phyloP scores from a whole-genome alignment of 768 basidiomycete genomes.

The Mycena leptocephala region DNA sequence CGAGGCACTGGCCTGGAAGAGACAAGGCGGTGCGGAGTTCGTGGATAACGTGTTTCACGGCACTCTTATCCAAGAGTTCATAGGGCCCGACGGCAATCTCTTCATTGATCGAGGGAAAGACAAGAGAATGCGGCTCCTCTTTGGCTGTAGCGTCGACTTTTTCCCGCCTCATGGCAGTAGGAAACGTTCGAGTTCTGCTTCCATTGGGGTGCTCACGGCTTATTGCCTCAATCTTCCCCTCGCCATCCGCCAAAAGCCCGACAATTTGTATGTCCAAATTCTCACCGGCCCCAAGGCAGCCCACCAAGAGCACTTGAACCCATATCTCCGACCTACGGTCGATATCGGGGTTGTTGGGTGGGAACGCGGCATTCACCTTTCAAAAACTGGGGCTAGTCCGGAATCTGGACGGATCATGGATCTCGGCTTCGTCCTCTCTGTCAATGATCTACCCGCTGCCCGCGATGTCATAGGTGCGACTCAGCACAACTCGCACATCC shows the following conservation, averaged over 20 bases:
- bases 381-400: too few species aligned
- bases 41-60: slow-evolving; percentile 7
- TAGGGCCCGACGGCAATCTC: slow-evolving; percentile 8
- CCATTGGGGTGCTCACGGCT: slow-evolving; percentile 44
- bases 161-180: slow-evolving; percentile 44
- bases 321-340: too few species aligned
- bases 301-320: slow-evolving; percentile 38
- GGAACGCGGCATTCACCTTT: too few species aligned
- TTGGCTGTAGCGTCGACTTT: slow-evolving; percentile 42
- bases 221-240: slow-evolving; percentile 45
- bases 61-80: background rate
- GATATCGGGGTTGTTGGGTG: too few species aligned
- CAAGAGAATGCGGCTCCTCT: slow-evolving; percentile 31
- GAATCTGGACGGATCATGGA: too few species aligned
- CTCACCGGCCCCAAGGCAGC: slow-evolving; percentile 44
- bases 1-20: too few species aligned
- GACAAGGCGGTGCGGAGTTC: too few species aligned
- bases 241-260: slow-evolving; percentile 40
- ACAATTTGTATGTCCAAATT: slow-evolving; percentile 46
- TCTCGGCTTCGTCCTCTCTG: too few species aligned
- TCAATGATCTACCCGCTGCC: slow-evolving; percentile 47
- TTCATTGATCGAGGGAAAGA: slow-evolving; percentile 33
- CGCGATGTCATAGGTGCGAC: slow-evolving; percentile 43
- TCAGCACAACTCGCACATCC: slow-evolving; percentile 31
- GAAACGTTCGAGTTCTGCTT: slow-evolving; percentile 29